Evolutionary conservation across 2,329 filamentous ascomycete species (phyloP).

Genomic region (Paecilomyces sp.): DNA sequence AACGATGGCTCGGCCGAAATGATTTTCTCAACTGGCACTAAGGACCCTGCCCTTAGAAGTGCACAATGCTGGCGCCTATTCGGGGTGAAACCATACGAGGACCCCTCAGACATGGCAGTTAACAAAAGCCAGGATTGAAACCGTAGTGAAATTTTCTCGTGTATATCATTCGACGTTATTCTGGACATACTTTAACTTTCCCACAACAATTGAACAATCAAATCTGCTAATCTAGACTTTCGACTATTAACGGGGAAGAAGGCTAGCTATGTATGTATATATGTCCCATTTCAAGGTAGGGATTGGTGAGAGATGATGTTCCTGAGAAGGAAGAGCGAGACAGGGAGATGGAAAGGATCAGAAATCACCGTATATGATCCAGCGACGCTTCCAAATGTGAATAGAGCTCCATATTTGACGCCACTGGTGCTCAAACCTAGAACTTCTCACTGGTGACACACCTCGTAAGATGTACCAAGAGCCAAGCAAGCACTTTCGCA

Average conservation of each 20-base stretch:
- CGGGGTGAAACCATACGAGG: conserved; percentile 38
- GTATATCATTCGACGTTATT: neutral
- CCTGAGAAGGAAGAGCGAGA: no score
- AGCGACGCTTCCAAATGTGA: neutral
- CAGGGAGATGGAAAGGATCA: no score
- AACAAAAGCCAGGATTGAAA: neutral
- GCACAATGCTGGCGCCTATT: conserved; percentile 37
- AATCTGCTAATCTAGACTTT: neutral
- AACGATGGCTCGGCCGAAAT: conserved; percentile 40
- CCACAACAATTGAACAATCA: neutral
- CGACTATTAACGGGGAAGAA: neutral
- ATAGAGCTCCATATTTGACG: neutral
- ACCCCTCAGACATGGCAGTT: neutral
- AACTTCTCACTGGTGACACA: conserved; percentile 37
- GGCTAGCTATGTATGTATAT: neutral
- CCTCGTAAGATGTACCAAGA: conserved; percentile 31
- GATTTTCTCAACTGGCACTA: conserved; percentile 34
- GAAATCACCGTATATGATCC: no score
- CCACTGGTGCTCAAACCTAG: conserved; percentile 12
- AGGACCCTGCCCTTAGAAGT: conserved; percentile 40
- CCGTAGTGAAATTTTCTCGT: neutral
- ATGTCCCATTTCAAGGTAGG: no score
- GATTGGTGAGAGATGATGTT: no score
- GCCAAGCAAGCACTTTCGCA: conserved; percentile 35
- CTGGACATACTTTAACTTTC: neutral